Evolutionary conservation across 202 grass and related monocot genomes (phyloP), one percentile per base, ranked within the genome.

Genomic region (Zizania palustris): DNA sequence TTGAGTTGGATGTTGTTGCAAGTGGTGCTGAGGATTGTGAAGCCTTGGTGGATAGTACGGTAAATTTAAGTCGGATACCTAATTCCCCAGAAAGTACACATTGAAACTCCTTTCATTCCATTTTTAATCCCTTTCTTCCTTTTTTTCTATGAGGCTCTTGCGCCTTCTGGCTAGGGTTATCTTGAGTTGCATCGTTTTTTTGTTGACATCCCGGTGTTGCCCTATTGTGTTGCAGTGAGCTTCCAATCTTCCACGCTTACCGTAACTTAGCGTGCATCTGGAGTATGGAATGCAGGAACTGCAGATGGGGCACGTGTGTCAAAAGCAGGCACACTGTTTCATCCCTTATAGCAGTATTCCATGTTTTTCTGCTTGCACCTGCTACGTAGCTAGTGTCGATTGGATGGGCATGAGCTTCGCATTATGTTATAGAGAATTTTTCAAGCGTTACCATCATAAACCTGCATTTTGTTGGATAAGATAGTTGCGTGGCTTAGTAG

Each of bases 11-110:
- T 77, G 83, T 90, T 70, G 60, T 78, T 73, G 68, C 69, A 78
- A 83, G 79, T 69, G 80, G 54, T 41, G 44, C 71, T 87, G 55
- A 84, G 65, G 83, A 90, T 82, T 72, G 88, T 88, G 86, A 89
- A 78, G 85, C 82, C 74, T 81, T 83, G 88, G 88, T 72, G 80
- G 83, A 73, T 67, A 79, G 78, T 89, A 90, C 83, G 78, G 80
- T 90, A 90, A 90, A 90, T 92, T 90, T 97, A 88, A 97, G 87
- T 81, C 85, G 87, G 93, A 97, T 97, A 97, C 93, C 88, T 93
- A 89, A 93, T 97, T 87, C 82, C 79, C 83, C 83, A 70, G 85
- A 91, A 97, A 97, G 70, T 97, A 97, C 93, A 97, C 93, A 97
- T 93, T 97, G 93, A 97, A 93, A 84, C 67, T 86, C 82, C 83